Percentiles rank a stretch among this genome's conserved stretches.
These are phyloP conservation scores for Trametes versicolor DNA, from an alignment of 1,284 basidiomycete species.

Conservation along the genomic window DNA sequence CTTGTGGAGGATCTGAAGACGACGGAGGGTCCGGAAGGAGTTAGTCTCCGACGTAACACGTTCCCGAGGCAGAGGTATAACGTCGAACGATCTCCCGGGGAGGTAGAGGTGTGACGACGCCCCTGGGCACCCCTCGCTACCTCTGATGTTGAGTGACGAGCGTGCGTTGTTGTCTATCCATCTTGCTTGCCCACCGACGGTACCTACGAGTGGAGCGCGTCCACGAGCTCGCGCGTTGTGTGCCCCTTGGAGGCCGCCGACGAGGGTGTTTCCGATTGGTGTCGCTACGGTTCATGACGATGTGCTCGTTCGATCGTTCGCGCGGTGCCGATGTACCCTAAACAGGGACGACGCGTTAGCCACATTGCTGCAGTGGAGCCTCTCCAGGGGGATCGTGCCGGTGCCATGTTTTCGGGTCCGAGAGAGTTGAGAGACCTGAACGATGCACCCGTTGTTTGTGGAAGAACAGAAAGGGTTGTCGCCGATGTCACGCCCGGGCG, in stretches of 20 bases:
- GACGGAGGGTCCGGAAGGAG: too few species aligned
- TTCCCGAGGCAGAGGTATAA: background rate
- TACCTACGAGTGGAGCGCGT: background rate
- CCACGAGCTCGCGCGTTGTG: background rate
- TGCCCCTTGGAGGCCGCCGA: too few species aligned
- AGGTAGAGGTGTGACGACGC: background rate
- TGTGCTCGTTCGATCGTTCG: too few species aligned
- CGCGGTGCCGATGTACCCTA: too few species aligned
- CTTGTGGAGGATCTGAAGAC: too few species aligned
- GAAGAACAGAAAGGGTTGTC: background rate
- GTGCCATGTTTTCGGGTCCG: background rate
- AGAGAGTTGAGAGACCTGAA: background rate
- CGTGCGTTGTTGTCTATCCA: conserved; percentile 2
- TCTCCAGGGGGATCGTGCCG: too few species aligned
- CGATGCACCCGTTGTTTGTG: background rate
- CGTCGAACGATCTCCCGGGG: too few species aligned
- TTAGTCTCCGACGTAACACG: background rate
- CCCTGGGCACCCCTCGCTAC: conserved; percentile 1
- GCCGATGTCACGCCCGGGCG: background rate
- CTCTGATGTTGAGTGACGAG: background rate
- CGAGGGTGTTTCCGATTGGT: too few species aligned
- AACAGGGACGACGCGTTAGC: too few species aligned
- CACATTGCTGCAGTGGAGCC: too few species aligned
- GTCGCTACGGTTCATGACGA: too few species aligned
- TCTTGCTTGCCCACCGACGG: background rate